Conservation (phyloP, 805 yeast species). For the Wickerhamiella dianesei region DNA sequence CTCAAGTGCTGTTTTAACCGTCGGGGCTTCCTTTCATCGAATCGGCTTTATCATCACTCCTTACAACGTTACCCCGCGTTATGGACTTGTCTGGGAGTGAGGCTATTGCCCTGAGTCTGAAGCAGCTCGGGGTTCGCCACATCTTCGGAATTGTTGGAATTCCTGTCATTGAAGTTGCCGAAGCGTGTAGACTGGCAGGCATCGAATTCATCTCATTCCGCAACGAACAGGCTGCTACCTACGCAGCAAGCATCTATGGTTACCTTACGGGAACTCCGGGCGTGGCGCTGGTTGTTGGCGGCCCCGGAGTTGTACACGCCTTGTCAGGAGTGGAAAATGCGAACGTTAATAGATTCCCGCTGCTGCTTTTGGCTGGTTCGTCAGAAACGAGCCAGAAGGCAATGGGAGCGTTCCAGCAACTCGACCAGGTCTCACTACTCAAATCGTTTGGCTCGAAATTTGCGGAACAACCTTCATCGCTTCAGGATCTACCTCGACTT, state of each 20-base stretch:
- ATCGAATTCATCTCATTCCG: constrained; percentile 47
- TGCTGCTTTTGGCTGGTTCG: constrained; percentile 53
- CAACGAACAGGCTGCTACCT: constrained; percentile 63
- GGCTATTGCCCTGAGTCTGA: constrained; percentile 36
- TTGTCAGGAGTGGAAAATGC: constrained; percentile 54
- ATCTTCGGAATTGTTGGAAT: constrained; percentile 66
- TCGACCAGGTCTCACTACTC: constrained; percentile 47
- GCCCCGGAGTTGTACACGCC: constrained; percentile 61
- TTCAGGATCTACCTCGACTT: constrained; percentile 28
- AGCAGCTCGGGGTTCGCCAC: constrained; percentile 37
- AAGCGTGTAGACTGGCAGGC: constrained; percentile 40
- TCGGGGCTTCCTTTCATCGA: too few species aligned
- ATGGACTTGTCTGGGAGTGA: constrained; percentile 29
- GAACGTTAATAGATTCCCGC: constrained; percentile 48
- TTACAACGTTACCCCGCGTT: background rate
- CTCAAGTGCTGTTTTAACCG: too few species aligned
- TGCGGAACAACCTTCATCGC: constrained; percentile 31
- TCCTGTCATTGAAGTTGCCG: constrained; percentile 62
- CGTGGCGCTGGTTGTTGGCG: constrained; percentile 57
- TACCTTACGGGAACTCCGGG: constrained; percentile 53
- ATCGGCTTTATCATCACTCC: background rate
- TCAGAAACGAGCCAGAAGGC: constrained; percentile 34
- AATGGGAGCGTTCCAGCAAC: constrained; percentile 58
- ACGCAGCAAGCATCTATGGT: constrained; percentile 63
- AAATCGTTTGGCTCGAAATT: constrained; percentile 36